Evolutionary conservation across 495 filamentous ascomycete genomes (phyloP).

Genomic region (Hyaloscypha finlandica): DNA sequence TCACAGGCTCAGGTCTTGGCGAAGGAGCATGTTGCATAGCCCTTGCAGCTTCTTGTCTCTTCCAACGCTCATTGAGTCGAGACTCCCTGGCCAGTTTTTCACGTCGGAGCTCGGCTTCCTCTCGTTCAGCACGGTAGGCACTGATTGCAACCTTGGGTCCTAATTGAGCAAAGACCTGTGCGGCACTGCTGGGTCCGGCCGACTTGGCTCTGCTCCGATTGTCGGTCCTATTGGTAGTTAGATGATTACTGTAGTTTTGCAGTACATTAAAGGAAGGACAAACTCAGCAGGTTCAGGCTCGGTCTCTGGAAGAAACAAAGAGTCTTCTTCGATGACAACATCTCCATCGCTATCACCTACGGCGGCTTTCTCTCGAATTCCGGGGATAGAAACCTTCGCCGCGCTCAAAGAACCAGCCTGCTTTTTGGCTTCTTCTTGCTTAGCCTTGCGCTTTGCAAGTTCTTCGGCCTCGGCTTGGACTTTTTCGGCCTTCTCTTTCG

Average conservation of each 20-base stretch:
- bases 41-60: background rate
- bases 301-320: slow-evolving; percentile 16
- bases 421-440: slow-evolving; percentile 18
- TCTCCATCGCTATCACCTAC: background rate
- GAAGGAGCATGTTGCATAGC: background rate
- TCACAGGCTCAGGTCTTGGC: background rate
- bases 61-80: background rate
- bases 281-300: background rate
- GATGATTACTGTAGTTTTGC: background rate
- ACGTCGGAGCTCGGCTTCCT: background rate
- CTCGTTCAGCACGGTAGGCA: slow-evolving; percentile 5
- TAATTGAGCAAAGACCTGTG: slow-evolving; percentile 12
- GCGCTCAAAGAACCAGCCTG: slow-evolving; percentile 16
- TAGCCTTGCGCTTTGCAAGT: slow-evolving; percentile 12
- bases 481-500: slow-evolving; percentile 22
- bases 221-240: background rate
- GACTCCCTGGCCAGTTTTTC: background rate
- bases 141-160: background rate
- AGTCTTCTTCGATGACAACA: slow-evolving; percentile 11
- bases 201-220: background rate
- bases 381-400: background rate
- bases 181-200: slow-evolving; percentile 4
- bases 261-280: background rate
- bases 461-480: slow-evolving; percentile 20
- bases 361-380: background rate